A percentile compares a stretch with the other conserved stretches of the same genome.
These are phyloP conservation scores for Vanderwaltozyma verrucispora DNA, from an alignment of 805 yeast genomes.

Conservation along the genomic window DNA sequence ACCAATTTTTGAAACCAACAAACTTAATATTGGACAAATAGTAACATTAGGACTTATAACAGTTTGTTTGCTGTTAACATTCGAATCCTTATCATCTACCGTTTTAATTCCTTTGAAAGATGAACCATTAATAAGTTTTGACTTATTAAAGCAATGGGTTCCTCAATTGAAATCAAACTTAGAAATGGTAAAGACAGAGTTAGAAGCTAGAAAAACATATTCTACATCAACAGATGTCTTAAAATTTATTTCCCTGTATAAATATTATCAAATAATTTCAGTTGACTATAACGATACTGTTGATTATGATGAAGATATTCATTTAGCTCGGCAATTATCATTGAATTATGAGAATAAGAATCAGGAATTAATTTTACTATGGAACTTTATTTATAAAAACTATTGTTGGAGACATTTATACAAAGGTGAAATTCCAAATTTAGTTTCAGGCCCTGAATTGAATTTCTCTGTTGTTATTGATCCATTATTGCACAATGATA, in stretches of 20 bases:
- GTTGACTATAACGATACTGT: conserved; percentile 2
- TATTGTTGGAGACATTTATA: conserved; percentile 25
- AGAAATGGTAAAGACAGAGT: conserved; percentile 13
- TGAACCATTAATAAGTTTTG: conserved; percentile 13
- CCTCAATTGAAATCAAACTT: conserved; percentile 13
- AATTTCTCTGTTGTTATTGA: conserved; percentile 19
- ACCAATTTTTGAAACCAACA: conserved; percentile 10
- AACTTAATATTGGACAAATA: conserved; percentile 13
- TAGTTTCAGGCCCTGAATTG: conserved; percentile 10
- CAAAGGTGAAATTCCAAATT: conserved; percentile 21
- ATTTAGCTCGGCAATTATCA: conserved; percentile 17
- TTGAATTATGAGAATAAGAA: conserved; percentile 20
- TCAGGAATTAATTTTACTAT: conserved; percentile 15
- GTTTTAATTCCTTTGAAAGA: conserved; percentile 23
- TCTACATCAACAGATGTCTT: conserved; percentile 12
- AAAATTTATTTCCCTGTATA: conserved; percentile 16
- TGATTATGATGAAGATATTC: conserved; percentile 25
- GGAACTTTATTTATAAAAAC: conserved; percentile 24
- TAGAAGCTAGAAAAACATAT: conserved; percentile 13
- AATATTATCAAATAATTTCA: conserved; percentile 14
- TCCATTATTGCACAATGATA: conserved; percentile 16
- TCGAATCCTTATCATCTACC: conserved; percentile 20
- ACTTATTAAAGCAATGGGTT: conserved; percentile 11
- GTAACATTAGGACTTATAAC: conserved; percentile 14
- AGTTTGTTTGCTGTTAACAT: conserved; percentile 16